Evolutionary conservation across 371 early-diverging fungal genomes (phyloP), one percentile per base, ranked within the genome.

Genomic region (Mortierella sp.): DNA sequence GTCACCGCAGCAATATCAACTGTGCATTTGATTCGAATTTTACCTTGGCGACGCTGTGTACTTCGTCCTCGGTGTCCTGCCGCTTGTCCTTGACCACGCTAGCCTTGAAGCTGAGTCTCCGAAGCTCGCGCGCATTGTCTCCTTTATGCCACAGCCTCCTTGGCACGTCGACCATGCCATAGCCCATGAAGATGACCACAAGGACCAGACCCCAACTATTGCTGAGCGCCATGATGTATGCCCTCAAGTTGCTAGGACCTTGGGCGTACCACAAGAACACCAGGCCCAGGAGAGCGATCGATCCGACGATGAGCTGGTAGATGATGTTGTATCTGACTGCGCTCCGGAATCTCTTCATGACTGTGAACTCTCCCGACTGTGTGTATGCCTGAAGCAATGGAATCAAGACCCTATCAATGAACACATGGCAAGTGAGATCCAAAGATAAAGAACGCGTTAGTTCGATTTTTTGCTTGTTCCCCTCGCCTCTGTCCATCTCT

Each of bases 171-270:
- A 98, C 97, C 67, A 98, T 89, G 5, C 98, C 98, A 88, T 97
- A 95, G 3, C 98, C 97, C 94, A 98, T 94, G 86, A 98, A 94
- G 2, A 96, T 87, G 69, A 97, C 94, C 14, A 95, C 94, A 26
- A 97, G 91, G 21, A 97, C 88, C 50, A 98, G 88, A 71, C 98
- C 98, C 95, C 96, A 98, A 75, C 96, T 96, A 87, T 98, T 98
- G 44, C 97, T 95, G 72, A 95, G 92, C 0, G 98, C 98, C 96
- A 98, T 98, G 28, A 96, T 91, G 74, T 96, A 93, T 14, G 94
- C 95, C 50, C 94, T 89, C 51, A 98, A 48, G 71, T 82, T 73
- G 69, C 79, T 75, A 34, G 79, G 72, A n/a, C 77, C 86, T 69
- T 92, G 91, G 3, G 91, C 88, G 67, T 94, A 91, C 19, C 95